Conservation (phyloP, 164 flowering plant genomes). For the Annona cherimola region DNA sequence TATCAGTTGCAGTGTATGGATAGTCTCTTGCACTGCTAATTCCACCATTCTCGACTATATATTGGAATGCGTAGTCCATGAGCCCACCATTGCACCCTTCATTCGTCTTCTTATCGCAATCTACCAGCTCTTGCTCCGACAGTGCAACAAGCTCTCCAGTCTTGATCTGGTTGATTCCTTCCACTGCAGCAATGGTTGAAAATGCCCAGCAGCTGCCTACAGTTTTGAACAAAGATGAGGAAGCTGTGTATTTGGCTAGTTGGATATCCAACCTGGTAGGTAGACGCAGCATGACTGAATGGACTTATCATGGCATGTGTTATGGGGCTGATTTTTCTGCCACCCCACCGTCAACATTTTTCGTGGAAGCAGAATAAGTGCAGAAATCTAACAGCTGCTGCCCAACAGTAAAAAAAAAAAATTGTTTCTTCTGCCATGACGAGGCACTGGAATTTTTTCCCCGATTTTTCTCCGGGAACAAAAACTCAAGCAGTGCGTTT, state of each 20-base stretch:
- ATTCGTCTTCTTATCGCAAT: conserved; percentile 25
- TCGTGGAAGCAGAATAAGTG: background rate
- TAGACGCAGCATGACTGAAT: background rate
- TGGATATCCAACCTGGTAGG: background rate
- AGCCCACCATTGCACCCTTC: conserved; percentile 32
- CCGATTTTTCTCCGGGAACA: background rate
- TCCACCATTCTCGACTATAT: conserved; percentile 29
- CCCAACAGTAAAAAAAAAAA: background rate
- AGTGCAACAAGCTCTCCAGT: conserved; percentile 25
- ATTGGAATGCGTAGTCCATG: conserved; percentile 32
- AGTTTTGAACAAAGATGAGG: conserved; percentile 1
- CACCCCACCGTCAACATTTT: background rate
- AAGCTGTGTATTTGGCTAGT: background rate
- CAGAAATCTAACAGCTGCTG: background rate
- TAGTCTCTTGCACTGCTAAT: conserved; percentile 24
- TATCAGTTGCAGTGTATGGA: conserved; percentile 29
- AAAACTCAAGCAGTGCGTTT: background rate
- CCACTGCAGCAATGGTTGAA: conserved; percentile 33
- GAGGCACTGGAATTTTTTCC: background rate
- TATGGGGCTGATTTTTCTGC: background rate
- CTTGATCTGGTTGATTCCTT: conserved; percentile 33
- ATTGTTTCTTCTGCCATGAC: background rate
- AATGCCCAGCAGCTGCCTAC: conserved; percentile 45
- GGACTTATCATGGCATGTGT: background rate
- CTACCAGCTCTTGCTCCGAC: conserved; percentile 40